phyloP scores from a whole-genome alignment of 192 early-diverging fungal species.

The Umbelopsis vinacea region DNA sequence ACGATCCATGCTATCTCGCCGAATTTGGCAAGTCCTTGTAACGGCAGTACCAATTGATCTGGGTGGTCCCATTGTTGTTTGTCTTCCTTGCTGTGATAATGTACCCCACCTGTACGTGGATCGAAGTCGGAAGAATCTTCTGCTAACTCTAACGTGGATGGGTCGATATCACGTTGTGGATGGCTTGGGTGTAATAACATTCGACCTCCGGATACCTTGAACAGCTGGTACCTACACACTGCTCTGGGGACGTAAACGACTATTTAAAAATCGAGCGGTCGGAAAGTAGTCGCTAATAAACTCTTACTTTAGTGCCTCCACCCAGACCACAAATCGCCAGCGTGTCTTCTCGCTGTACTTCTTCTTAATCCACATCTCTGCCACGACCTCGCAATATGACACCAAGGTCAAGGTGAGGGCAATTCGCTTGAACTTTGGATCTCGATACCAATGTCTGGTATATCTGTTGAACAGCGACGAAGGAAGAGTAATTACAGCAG shows the following conservation, averaged over 20 bases:
- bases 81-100: slow-evolving; percentile 11
- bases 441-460: slow-evolving; percentile 20
- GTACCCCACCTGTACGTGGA: slow-evolving; percentile 26
- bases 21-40: slow-evolving; percentile 16
- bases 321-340: slow-evolving; percentile 22
- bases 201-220: slow-evolving; percentile 10
- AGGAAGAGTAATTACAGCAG: neutral
- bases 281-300: neutral
- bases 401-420: slow-evolving; percentile 23
- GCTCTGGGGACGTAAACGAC: slow-evolving; percentile 3
- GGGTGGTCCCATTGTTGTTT: neutral
- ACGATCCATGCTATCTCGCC: slow-evolving; percentile 31
- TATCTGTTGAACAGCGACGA: slow-evolving; percentile 13
- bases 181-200: slow-evolving; percentile 31
- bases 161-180: slow-evolving; percentile 28
- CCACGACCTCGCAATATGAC: slow-evolving; percentile 30
- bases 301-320: slow-evolving; percentile 31
- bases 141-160: slow-evolving; percentile 21
- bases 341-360: slow-evolving; percentile 18
- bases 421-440: neutral
- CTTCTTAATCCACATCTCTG: slow-evolving; percentile 27
- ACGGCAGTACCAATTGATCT: slow-evolving; percentile 16
- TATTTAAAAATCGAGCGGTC: neutral
- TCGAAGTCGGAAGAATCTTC: slow-evolving; percentile 22
- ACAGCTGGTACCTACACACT: slow-evolving; percentile 13